Conservation (phyloP, 192 early-diverging fungal species). For the Backusella tuberculispora region DNA sequence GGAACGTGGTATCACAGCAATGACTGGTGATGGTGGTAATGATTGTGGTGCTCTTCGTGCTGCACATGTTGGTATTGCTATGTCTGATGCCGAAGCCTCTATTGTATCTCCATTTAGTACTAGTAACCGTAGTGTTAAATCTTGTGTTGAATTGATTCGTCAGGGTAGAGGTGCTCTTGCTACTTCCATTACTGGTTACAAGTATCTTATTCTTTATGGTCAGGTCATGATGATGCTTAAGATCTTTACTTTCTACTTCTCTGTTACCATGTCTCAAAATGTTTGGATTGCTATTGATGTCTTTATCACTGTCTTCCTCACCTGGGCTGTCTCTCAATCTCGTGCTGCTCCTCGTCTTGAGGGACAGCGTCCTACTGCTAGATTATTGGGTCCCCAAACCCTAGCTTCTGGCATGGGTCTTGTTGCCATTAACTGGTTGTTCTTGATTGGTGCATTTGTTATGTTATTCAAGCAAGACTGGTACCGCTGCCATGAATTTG, state of each 20-base stretch:
- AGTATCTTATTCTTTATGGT: conserved; percentile 67
- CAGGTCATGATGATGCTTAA: conserved; percentile 67
- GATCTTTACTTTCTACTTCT: conserved; percentile 69
- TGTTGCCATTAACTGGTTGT: conserved; percentile 68
- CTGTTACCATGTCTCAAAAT: conserved; percentile 58
- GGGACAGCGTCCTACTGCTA: conserved; percentile 65
- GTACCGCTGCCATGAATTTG: conserved; percentile 75
- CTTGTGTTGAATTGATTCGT: conserved; percentile 71
- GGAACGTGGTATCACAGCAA: conserved; percentile 74
- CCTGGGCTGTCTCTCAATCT: conserved; percentile 66
- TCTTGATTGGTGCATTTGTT: conserved; percentile 49
- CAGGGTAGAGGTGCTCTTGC: conserved; percentile 76
- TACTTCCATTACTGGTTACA: conserved; percentile 71
- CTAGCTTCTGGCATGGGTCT: conserved; percentile 63
- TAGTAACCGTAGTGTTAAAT: conserved; percentile 58
- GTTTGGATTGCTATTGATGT: conserved; percentile 77
- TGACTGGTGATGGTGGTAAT: conserved; percentile 90
- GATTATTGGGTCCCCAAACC: conserved; percentile 72
- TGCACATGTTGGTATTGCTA: conserved; percentile 79
- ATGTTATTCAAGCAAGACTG: conserved; percentile 62
- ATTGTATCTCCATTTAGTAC: conserved; percentile 84
- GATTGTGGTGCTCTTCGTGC: conserved; percentile 83
- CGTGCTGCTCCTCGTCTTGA: conserved; percentile 56
- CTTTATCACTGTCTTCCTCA: conserved; percentile 61
- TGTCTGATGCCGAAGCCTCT: conserved; percentile 79